These are phyloP conservation scores for Phytophthora ohioensis DNA, from an alignment of 352 stramenopile species.

Conservation along the genomic window DNA sequence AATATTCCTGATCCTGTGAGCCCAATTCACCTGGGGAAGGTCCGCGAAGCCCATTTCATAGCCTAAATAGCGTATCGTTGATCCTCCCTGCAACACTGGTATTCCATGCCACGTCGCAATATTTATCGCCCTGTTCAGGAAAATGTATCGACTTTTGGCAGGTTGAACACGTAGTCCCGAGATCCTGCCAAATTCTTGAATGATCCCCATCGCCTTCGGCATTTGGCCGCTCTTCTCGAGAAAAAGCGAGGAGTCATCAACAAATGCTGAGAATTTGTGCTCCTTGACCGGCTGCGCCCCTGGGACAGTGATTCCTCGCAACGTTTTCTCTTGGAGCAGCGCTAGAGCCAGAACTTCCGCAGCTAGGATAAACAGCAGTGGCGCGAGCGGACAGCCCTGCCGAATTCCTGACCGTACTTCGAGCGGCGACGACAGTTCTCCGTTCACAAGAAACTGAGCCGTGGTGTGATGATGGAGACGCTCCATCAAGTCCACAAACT, in stretches of 20 bases:
- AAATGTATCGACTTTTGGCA: neutral
- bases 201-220: neutral
- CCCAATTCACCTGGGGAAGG: too few species aligned
- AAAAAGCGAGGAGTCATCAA: slow-evolving; percentile 7
- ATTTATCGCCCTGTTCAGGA: neutral
- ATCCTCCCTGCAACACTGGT: neutral
- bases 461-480: neutral
- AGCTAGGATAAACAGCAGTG: slow-evolving; percentile 6
- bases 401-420: neutral
- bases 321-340: neutral
- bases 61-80: too few species aligned
- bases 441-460: neutral
- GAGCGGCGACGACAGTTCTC: neutral
- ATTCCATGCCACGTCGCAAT: neutral
- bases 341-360: neutral
- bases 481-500: neutral
- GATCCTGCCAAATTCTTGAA: neutral
- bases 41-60: too few species aligned
- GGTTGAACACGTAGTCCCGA: neutral
- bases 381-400: neutral
- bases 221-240: neutral
- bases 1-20: too few species aligned
- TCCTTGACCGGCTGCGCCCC: neutral
- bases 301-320: neutral
- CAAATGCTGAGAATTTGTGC: slow-evolving; percentile 11